These are phyloP conservation scores for Talaromyces pinophilus DNA, from an alignment of 2,329 filamentous ascomycete species.

Conservation along the genomic window DNA sequence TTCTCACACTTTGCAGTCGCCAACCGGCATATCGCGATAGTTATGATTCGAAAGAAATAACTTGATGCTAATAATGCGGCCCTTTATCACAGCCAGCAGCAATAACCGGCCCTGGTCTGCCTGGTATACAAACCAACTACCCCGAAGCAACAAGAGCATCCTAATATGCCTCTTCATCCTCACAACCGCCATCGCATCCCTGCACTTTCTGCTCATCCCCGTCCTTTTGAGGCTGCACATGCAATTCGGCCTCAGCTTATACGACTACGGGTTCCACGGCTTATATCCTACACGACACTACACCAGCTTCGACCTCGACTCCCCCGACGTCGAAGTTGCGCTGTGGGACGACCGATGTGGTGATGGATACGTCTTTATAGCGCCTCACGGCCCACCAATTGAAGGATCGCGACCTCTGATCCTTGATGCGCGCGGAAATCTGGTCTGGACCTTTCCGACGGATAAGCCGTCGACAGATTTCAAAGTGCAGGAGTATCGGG, in stretches of 20 bases:
- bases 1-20: background rate
- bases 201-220: background rate
- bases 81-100: background rate
- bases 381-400: background rate
- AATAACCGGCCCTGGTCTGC: background rate
- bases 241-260: background rate
- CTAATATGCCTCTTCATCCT: background rate
- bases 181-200: background rate
- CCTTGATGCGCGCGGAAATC: background rate
- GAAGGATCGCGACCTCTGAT: background rate
- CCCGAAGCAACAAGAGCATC: background rate
- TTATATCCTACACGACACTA: background rate
- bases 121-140: background rate
- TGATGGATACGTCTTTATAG: background rate
- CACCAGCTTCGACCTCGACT: background rate
- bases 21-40: background rate
- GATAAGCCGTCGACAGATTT: background rate
- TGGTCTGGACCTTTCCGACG: background rate
- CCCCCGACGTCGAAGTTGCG: background rate
- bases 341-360: background rate
- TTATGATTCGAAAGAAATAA: background rate
- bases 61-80: background rate
- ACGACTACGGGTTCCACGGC: background rate
- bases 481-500: background rate
- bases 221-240: background rate